These are phyloP conservation scores for Plicaturopsis crispa DNA, from an alignment of 768 basidiomycete species.

Conservation along the genomic window DNA sequence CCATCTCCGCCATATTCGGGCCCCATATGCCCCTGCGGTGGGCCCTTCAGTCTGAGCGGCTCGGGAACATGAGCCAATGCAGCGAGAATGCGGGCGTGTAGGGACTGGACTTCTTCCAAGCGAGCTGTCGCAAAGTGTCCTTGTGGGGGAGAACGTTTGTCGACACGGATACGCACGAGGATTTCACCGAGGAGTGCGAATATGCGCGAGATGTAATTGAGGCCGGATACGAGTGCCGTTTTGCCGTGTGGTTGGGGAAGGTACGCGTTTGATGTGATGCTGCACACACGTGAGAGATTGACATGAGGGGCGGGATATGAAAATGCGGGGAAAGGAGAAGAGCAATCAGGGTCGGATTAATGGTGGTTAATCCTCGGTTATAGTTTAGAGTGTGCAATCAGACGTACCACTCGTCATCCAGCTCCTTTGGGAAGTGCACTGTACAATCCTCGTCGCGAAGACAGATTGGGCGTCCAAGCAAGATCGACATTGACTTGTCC, in stretches of 20 bases:
- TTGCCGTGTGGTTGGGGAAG: slow-evolving; percentile 83
- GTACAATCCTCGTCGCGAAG: slow-evolving; percentile 89
- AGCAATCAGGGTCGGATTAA: slow-evolving; percentile 6
- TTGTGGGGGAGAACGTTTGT: slow-evolving; percentile 79
- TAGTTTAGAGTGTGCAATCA: slow-evolving; percentile 8
- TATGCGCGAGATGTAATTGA: slow-evolving; percentile 82
- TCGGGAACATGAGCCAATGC: slow-evolving; percentile 75
- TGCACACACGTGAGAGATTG: slow-evolving; percentile 21
- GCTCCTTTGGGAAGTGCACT: slow-evolving; percentile 79
- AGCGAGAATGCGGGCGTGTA: slow-evolving; percentile 69
- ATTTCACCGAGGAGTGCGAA: slow-evolving; percentile 84
- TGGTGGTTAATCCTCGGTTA: slow-evolving; percentile 23
- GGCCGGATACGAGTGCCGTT: slow-evolving; percentile 78
- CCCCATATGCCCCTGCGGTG: slow-evolving; percentile 40
- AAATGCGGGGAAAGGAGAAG: slow-evolving; percentile 11
- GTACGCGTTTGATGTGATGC: slow-evolving; percentile 81
- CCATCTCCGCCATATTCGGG: slow-evolving; percentile 61
- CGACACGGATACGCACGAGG: slow-evolving; percentile 77
- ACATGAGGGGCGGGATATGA: slow-evolving; percentile 5
- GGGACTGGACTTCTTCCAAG: slow-evolving; percentile 76
- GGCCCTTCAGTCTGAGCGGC: slow-evolving; percentile 60
- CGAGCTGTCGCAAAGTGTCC: slow-evolving; percentile 81
- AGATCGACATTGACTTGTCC: slow-evolving; percentile 85
- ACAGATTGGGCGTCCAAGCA: slow-evolving; percentile 79
- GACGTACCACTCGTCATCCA: slow-evolving; percentile 85